Percentiles rank a stretch among this genome's conserved stretches.
These are phyloP conservation scores for Boletus mariae DNA, from an alignment of 1,284 basidiomycete species.

Conservation along the genomic window DNA sequence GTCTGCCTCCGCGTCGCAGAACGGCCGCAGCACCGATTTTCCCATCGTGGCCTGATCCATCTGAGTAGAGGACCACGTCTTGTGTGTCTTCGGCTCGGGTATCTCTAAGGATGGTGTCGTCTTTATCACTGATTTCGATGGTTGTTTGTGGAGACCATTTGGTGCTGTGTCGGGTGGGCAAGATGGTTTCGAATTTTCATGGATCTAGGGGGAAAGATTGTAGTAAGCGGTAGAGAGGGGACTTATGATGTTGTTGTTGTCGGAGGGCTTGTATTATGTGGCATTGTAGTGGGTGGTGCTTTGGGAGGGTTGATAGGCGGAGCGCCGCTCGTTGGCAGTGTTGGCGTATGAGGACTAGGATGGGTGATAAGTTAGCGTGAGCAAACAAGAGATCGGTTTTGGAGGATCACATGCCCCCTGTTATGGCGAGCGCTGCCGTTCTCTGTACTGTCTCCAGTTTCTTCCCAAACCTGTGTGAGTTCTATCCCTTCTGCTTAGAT, in stretches of 20 bases:
- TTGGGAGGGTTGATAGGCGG: neutral
- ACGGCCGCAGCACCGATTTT: too few species aligned
- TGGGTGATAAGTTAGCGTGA: constrained; percentile 15
- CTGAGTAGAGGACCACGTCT: too few species aligned
- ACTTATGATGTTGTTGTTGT: neutral
- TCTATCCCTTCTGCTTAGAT: neutral
- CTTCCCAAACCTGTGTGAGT: constrained; percentile 10
- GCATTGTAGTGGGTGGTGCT: neutral
- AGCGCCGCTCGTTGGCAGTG: neutral
- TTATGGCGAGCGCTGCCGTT: constrained; percentile 15
- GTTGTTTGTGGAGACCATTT: neutral
- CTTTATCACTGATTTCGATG: neutral
- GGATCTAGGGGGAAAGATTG: too few species aligned
- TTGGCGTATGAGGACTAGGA: too few species aligned
- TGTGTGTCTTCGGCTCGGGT: too few species aligned
- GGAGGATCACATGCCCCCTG: constrained; percentile 23
- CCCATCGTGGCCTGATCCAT: too few species aligned
- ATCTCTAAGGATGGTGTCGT: too few species aligned
- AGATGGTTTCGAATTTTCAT: too few species aligned
- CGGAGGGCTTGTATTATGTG: neutral
- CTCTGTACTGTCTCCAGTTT: constrained; percentile 13
- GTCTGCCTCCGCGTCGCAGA: too few species aligned
- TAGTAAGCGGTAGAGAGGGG: neutral
- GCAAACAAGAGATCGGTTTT: constrained; percentile 18
- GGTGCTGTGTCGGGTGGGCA: too few species aligned